Percentiles rank a stretch among this genome's conserved stretches.
phyloP scores from a whole-genome alignment of 2,329 filamentous ascomycete genomes.

The Pyricularia grisea region DNA sequence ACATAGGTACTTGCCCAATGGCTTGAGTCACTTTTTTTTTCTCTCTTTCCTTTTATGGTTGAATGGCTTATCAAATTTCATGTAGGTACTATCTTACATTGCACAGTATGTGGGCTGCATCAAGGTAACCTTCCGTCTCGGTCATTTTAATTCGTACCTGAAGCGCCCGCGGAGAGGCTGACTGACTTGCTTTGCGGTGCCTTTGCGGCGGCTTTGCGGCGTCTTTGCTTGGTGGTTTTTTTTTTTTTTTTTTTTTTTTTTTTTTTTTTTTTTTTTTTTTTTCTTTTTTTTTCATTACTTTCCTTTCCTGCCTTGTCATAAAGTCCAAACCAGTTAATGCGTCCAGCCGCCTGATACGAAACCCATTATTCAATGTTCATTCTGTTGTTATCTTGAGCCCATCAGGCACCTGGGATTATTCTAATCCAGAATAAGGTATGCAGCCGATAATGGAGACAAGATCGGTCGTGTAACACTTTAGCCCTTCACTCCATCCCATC shows the following conservation, averaged over 20 bases:
- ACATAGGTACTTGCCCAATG: not conserved
- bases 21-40: not conserved
- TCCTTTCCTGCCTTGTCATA: not conserved
- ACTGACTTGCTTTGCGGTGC: not conserved
- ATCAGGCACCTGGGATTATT: not conserved
- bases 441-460: not conserved
- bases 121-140: not conserved
- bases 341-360: not conserved
- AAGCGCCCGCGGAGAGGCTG: not conserved
- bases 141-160: not conserved
- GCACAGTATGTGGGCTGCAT: not conserved
- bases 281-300: not conserved
- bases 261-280: not conserved
- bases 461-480: not conserved
- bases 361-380: not conserved
- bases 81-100: not conserved
- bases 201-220: too few species aligned
- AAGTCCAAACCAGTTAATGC: not conserved
- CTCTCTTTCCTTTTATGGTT: too few species aligned
- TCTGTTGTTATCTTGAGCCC: not conserved
- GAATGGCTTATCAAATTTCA: too few species aligned
- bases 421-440: not conserved
- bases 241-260: not conserved
- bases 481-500: not conserved
- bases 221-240: not conserved